Base-by-base conservation (phyloP, 2,329 filamentous ascomycete species). In the Leptographium galeiforme region DNA sequence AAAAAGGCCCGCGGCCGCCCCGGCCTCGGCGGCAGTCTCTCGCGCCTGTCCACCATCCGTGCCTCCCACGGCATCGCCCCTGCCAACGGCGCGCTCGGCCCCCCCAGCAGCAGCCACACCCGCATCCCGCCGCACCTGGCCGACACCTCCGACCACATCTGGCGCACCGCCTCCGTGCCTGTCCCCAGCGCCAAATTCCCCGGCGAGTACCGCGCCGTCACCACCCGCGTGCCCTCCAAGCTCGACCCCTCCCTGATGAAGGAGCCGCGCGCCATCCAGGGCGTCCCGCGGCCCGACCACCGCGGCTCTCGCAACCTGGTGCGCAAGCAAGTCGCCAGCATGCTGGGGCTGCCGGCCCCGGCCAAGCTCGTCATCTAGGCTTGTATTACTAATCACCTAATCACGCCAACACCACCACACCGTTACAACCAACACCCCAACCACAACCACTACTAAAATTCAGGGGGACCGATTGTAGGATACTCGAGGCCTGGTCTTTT, bases 191-290 rank as follows among this genome's bases (percentile, higher is more conserved):
- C 77, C 51, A 82, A 78, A 60, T 82, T 84, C 58, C 72, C 76
- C 0, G 78, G 79, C 55, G 78, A 83, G 59, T 85, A 85, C 67
- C 74, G 76, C 55, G 68, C 74, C 36, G 72, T 81, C 14, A 72
- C 81, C 52, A 81, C 80, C 13, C 71, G 81, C 59, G 82, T 87
- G 40, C 93, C 93, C 6, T 82, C 87, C 8, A 90, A 87, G 63
- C 76, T 98, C 11, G 93, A 98, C 62, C 78, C 84, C 5, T 79
- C 82, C 14, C 73, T 96, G 48, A 95, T 97, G 89, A 88, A 89
- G 66, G 90, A 96, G 68, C 90, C 90, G 34, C 79, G 90, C 55
- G 82, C 87, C 57, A 91, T 95, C 41, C 89, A 95, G 66, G 90
- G 90, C 39, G 82, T 89, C n/a, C 89, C 89, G 30, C 71, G 79